Base-by-base conservation (phyloP, 2,329 filamentous ascomycete genomes). In the Incumbomyces delicatus region DNA sequence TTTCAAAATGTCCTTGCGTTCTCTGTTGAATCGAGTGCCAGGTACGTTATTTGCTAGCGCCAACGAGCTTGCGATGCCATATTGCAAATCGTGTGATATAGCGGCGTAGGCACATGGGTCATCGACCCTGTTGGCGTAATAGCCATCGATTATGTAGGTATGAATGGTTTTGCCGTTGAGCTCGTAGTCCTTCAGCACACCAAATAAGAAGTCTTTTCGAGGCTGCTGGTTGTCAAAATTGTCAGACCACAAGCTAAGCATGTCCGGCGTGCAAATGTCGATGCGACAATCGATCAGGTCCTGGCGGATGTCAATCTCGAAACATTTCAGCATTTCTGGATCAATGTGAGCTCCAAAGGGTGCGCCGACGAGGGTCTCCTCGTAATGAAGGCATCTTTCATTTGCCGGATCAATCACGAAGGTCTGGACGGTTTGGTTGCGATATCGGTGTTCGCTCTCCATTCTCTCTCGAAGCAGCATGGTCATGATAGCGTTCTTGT, bases 401-500 rank as follows among this genome's bases (percentile, higher is more conserved):
- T 82, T 86, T 32, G 75, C 78, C 1, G 85, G 80, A 58, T 96
- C 89, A 51, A 95, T 75, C 16, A 94, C 81, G 60, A 96, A 98
- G 2, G 92, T 76, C 0, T 89, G 87, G 3, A 81, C 83, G 53
- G 85, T 77, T 22, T 79, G 81, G 48, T 83, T 80, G 1, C 80
- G 75, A 64, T 90, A 90, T 22, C 87, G 88, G 45, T 86, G 75
- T 66, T 95, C 87, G 40, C 73, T 73, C 6, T 75, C 69, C 38
- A 86, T 87, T 7, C 82, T 85, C 62, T 89, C 83, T 38, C 87
- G 78, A 49, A 96, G 69, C 11, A 98, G 78, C 75, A 95, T 85
- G 2, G 92, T 98, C 92, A 98, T 96, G 66, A 95, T 95, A 32
- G 90, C 88, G 62, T 94, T 90, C 59, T 92, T 90, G 68, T 94